Evolutionary conservation across 108 stramenopile species (phyloP).

Genomic region (Cyclotella atomus): DNA sequence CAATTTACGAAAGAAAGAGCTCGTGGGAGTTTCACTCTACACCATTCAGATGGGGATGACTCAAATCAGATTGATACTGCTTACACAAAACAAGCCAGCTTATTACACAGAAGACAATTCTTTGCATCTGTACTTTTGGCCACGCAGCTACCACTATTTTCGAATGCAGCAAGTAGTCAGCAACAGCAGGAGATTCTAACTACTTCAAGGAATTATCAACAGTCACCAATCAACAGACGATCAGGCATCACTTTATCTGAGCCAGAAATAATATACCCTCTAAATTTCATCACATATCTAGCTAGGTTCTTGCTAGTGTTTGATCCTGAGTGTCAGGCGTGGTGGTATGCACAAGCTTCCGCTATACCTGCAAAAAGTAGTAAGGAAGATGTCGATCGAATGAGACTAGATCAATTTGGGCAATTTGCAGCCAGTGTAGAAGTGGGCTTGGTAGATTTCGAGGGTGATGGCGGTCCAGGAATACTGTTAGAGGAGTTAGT

Average conservation of each 20-base stretch:
- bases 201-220: constrained; percentile 10
- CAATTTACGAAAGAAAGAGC: no score
- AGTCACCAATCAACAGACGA: constrained; percentile 82
- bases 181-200: not conserved
- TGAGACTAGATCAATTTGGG: constrained; percentile 75
- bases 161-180: not conserved
- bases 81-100: not conserved
- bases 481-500: constrained; percentile 24
- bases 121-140: not conserved
- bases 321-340: constrained; percentile 78
- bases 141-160: constrained; percentile 3
- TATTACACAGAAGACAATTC: constrained; percentile 7
- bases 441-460: constrained; percentile 79
- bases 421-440: constrained; percentile 81
- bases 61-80: not conserved
- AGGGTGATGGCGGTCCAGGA: constrained; percentile 28
- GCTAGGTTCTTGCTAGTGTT: constrained; percentile 76
- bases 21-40: not conserved
- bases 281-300: constrained; percentile 82
- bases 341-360: constrained; percentile 73
- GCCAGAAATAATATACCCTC: constrained; percentile 78
- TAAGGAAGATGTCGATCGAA: constrained; percentile 56
- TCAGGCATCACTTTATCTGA: constrained; percentile 79
- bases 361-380: constrained; percentile 64
- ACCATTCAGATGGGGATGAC: not conserved